These are phyloP conservation scores for Paecilomyces sp. DNA, from an alignment of 2,329 filamentous ascomycete species.

Conservation along the genomic window DNA sequence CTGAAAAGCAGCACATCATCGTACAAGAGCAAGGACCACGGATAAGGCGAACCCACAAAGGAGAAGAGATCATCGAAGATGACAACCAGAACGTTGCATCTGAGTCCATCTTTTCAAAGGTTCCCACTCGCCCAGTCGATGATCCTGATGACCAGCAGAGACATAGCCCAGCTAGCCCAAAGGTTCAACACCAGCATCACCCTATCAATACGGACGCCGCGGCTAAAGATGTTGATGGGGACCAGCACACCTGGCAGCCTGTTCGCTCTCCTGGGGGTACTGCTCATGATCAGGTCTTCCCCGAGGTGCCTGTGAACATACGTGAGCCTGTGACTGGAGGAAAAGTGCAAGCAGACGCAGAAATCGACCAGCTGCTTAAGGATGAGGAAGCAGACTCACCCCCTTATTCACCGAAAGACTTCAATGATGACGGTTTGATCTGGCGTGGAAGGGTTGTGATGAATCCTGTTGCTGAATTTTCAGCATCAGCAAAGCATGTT, in stretches of 20 bases:
- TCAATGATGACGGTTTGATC: slow-evolving; percentile 61
- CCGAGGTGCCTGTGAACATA: slow-evolving; percentile 30
- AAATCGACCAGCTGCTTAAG: slow-evolving; percentile 82
- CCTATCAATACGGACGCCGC: slow-evolving; percentile 30
- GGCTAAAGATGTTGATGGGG: slow-evolving; percentile 46
- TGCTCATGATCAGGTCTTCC: slow-evolving; percentile 36
- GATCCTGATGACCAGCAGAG: slow-evolving; percentile 19
- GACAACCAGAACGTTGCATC: slow-evolving; percentile 48
- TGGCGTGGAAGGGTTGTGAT: slow-evolving; percentile 74
- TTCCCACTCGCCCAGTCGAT: slow-evolving; percentile 38
- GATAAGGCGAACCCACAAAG: slow-evolving; percentile 86
- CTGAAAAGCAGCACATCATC: slow-evolving; percentile 64
- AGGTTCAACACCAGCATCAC: slow-evolving; percentile 13
- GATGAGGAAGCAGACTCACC: slow-evolving; percentile 75
- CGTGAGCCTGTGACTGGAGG: slow-evolving; percentile 37
- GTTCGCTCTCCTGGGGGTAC: slow-evolving; percentile 65
- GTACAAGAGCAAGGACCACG: slow-evolving; percentile 69
- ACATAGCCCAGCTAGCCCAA: slow-evolving; percentile 21
- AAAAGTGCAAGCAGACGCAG: slow-evolving; percentile 61
- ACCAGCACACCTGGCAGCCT: slow-evolving; percentile 76
- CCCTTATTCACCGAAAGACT: slow-evolving; percentile 75
- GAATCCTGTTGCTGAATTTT: slow-evolving; percentile 68
- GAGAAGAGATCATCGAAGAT: slow-evolving; percentile 80
- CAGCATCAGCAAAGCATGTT: slow-evolving; percentile 71
- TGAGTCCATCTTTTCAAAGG: slow-evolving; percentile 42